A percentile compares a stretch with the other conserved stretches of the same genome.
phyloP scores from a whole-genome alignment of 345 rosid species.

The Boechera divaricarpa region DNA sequence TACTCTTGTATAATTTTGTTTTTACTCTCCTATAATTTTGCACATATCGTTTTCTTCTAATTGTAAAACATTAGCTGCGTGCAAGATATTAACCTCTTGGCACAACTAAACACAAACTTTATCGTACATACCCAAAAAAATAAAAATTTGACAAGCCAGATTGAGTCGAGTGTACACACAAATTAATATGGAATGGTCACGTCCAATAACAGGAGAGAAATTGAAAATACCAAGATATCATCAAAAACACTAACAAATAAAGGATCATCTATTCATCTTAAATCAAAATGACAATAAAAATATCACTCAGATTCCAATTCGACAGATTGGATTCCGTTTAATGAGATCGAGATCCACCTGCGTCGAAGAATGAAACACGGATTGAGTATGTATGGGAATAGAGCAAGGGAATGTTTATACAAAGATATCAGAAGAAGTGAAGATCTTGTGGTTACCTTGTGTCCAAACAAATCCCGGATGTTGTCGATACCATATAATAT shows the following conservation, averaged over 20 bases:
- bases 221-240: not conserved
- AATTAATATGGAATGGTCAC: not conserved
- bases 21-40: too few species aligned
- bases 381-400: not conserved
- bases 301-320: constrained; percentile 59
- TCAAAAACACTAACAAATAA: not conserved
- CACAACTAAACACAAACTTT: not conserved
- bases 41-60: too few species aligned
- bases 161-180: not conserved
- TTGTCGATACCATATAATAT: constrained; percentile 77
- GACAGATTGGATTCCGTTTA: constrained; percentile 78
- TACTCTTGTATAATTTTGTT: too few species aligned
- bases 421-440: not conserved
- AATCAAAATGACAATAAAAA: not conserved
- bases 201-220: not conserved
- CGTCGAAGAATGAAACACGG: not conserved
- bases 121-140: not conserved
- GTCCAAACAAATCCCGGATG: constrained; percentile 95
- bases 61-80: too few species aligned
- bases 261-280: not conserved
- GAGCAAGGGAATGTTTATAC: not conserved
- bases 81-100: too few species aligned
- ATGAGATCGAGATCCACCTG: constrained; percentile 92
- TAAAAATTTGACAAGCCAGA: not conserved
- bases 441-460: constrained; percentile 62